A percentile compares a stretch with the other conserved stretches of the same genome.
These are phyloP conservation scores for Pestalotiopsis sp. DNA, from an alignment of 2,329 filamentous ascomycete genomes.

Conservation along the genomic window DNA sequence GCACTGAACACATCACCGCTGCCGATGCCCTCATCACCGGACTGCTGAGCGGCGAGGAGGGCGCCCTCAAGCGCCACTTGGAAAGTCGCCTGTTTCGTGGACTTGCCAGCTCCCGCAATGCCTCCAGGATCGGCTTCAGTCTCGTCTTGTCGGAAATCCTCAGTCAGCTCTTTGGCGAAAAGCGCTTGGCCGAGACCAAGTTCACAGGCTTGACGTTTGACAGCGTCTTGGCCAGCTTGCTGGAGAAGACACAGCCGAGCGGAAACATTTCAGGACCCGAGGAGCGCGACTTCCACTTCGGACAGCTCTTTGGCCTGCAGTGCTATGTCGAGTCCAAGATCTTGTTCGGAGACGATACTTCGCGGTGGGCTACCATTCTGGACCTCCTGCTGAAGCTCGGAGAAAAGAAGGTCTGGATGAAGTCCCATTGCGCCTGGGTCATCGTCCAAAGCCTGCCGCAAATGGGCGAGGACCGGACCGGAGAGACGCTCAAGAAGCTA, in stretches of 20 bases:
- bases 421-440: conserved; percentile 84
- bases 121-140: conserved; percentile 85
- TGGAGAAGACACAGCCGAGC: conserved; percentile 56
- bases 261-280: conserved; percentile 68
- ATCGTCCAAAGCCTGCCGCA: conserved; percentile 72
- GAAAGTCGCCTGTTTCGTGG: conserved; percentile 78
- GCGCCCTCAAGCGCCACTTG: conserved; percentile 58
- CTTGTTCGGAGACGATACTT: conserved; percentile 58
- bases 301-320: conserved; percentile 84
- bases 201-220: conserved; percentile 59
- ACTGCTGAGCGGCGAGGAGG: conserved; percentile 54
- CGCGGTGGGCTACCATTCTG: conserved; percentile 69
- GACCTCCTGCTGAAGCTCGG: conserved; percentile 73
- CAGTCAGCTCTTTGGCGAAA: conserved; percentile 65
- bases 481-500: conserved; percentile 64
- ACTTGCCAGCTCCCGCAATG: conserved; percentile 86
- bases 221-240: conserved; percentile 51
- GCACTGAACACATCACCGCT: conserved; percentile 56
- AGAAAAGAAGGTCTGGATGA: conserved; percentile 83
- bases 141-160: conserved; percentile 84
- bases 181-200: conserved; percentile 43
- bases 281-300: conserved; percentile 82
- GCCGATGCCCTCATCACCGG: conserved; percentile 60
- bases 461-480: conserved; percentile 58
- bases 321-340: conserved; percentile 80